Percentiles rank a stretch among this genome's conserved stretches.
phyloP scores from a whole-genome alignment of 1,284 basidiomycete species.

The Lentinus polychrous region DNA sequence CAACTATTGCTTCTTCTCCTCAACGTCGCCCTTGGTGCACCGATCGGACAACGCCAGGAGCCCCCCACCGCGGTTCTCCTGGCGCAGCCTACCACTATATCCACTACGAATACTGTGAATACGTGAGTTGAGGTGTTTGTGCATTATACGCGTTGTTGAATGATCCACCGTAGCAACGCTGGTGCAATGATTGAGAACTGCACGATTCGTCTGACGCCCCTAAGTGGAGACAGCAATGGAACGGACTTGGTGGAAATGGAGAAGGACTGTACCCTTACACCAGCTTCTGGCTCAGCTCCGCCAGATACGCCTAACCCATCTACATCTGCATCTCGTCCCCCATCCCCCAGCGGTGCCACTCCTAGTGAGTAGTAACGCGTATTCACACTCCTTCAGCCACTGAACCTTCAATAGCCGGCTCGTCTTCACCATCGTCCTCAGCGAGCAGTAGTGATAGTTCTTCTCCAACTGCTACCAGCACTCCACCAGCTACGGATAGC shows the following conservation, averaged over 20 bases:
- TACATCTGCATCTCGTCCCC: neutral
- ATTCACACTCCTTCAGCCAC: neutral
- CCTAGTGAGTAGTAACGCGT: neutral
- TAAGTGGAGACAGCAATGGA: conserved; percentile 38
- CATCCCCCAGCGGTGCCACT: neutral
- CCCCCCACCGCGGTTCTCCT: conserved; percentile 13
- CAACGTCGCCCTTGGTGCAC: conserved; percentile 17
- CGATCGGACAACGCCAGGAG: conserved; percentile 15
- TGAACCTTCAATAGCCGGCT: neutral
- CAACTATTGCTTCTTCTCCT: conserved; percentile 27
- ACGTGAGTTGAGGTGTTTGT: conserved; percentile 25
- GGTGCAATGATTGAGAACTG: conserved; percentile 59
- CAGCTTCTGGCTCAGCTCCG: conserved; percentile 8
- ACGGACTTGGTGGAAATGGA: conserved; percentile 44
- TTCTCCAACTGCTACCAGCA: neutral
- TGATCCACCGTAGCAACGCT: conserved; percentile 21
- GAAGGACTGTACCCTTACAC: conserved; percentile 44
- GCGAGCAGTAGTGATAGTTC: conserved; percentile 5
- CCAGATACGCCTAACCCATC: neutral
- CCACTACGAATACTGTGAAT: conserved; percentile 23
- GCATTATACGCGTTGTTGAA: conserved; percentile 3
- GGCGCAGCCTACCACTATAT: conserved; percentile 23
- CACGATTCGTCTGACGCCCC: conserved; percentile 51
- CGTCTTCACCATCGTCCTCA: neutral
- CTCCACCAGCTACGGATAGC: neutral